Conservation (phyloP, 495 filamentous ascomycete species). For the Hyaloscypha variabilis region DNA sequence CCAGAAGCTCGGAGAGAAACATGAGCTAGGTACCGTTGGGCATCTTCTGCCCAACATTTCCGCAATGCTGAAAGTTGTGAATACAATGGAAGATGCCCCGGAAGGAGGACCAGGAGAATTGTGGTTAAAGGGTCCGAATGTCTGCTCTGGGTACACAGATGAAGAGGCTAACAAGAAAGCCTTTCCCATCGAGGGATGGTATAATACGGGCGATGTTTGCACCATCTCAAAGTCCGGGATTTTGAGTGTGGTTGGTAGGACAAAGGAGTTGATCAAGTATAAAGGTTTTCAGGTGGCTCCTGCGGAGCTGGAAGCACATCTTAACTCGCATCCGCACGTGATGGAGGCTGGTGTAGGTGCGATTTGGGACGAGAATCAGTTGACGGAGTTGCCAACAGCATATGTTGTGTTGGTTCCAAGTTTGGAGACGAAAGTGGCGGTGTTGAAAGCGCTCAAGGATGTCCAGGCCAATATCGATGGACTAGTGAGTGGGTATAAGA, state of each 20-base stretch:
- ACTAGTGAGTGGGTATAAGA: conserved; percentile 11
- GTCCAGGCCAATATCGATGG: not conserved
- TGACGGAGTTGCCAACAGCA: conserved; percentile 77
- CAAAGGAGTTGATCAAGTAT: conserved; percentile 72
- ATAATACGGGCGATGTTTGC: conserved; percentile 68
- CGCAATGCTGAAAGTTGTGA: conserved; percentile 68
- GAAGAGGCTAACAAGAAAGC: conserved; percentile 56
- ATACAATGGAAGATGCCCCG: conserved; percentile 11
- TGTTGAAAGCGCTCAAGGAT: conserved; percentile 2
- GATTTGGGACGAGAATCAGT: conserved; percentile 56
- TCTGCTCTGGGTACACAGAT: conserved; percentile 68
- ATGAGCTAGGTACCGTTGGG: conserved; percentile 76
- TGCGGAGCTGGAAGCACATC: conserved; percentile 61
- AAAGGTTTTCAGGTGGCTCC: conserved; percentile 74
- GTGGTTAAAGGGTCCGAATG: conserved; percentile 64
- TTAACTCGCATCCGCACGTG: conserved; percentile 66
- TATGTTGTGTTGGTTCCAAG: conserved; percentile 61
- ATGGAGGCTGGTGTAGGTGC: conserved; percentile 68
- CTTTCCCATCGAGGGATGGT: conserved; percentile 64
- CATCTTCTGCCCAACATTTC: conserved; percentile 76
- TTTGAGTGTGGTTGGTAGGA: conserved; percentile 64
- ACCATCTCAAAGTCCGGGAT: conserved; percentile 57
- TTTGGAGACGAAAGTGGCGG: not conserved
- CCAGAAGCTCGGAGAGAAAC: conserved; percentile 76
- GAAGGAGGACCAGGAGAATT: conserved; percentile 62